These are phyloP conservation scores for Lantana camara DNA, from an alignment of 257 asterid species.

Conservation along the genomic window DNA sequence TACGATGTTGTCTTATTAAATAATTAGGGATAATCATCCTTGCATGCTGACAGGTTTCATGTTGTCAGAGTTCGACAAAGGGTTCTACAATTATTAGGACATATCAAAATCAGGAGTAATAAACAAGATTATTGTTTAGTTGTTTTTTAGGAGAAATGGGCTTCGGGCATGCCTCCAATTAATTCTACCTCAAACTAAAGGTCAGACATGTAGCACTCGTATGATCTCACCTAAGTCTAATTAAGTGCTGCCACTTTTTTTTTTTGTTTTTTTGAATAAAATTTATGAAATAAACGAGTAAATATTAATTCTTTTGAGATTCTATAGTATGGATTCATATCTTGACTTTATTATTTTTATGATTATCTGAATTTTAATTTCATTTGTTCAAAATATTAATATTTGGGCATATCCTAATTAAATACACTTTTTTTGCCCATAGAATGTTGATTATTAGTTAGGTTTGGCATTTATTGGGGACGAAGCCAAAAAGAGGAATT, in stretches of 20 bases:
- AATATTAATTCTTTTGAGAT: neutral
- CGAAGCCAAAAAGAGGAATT: constrained; percentile 17
- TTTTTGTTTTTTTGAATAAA: neutral
- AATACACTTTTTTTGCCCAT: neutral
- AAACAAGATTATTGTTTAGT: neutral
- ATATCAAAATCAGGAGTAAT: too few relatives aligned
- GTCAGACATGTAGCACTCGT: constrained; percentile 8
- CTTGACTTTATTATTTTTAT: too few relatives aligned
- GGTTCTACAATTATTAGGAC: too few relatives aligned
- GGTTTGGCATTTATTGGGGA: neutral
- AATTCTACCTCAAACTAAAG: neutral
- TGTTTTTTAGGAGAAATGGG: neutral
- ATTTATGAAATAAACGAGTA: neutral
- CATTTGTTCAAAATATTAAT: too few relatives aligned
- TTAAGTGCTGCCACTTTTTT: neutral
- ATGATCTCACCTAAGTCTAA: neutral
- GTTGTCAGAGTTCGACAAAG: too few relatives aligned
- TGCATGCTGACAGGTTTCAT: too few relatives aligned
- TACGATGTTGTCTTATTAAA: too few relatives aligned
- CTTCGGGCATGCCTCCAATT: neutral
- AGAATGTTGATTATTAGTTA: neutral
- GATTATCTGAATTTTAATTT: too few relatives aligned
- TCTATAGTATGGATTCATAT: too few relatives aligned
- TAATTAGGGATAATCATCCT: too few relatives aligned
- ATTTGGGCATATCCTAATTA: neutral